Conservation (phyloP, 495 filamentous ascomycete genomes). For the Daldinia grandis region DNA sequence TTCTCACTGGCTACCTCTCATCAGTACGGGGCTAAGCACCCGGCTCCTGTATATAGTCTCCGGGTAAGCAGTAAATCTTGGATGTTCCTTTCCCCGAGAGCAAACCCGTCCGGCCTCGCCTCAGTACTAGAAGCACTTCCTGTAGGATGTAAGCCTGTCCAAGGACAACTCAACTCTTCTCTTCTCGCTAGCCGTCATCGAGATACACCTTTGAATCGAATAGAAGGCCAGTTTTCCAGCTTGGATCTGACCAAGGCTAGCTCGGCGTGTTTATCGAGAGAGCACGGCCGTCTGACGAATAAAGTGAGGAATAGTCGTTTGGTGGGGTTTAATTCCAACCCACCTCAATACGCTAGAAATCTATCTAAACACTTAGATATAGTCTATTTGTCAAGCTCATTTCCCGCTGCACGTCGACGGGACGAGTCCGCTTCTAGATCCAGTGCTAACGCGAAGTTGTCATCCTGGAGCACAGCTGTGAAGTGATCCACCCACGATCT, state of each 20-base stretch:
- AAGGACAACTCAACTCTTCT: not conserved
- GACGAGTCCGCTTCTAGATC: conserved; percentile 6
- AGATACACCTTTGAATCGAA: not conserved
- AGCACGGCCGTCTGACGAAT: conserved; percentile 6
- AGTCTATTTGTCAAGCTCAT: conserved; percentile 19
- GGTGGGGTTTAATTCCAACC: conserved; percentile 12
- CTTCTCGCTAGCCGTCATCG: conserved; percentile 2
- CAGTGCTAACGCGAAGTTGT: not conserved
- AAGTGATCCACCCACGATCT: conserved; percentile 15
- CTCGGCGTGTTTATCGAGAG: not conserved
- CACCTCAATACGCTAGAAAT: not conserved
- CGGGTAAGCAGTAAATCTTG: conserved; percentile 19
- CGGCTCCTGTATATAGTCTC: conserved; percentile 5
- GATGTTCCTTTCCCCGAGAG: conserved; percentile 7
- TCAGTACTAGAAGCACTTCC: not conserved
- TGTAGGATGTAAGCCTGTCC: conserved; percentile 4
- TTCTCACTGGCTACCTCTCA: not conserved
- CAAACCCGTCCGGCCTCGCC: conserved; percentile 6
- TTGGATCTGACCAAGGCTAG: conserved; percentile 5
- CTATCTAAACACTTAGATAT: conserved; percentile 1
- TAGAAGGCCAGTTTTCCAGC: not conserved
- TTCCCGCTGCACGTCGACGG: not conserved
- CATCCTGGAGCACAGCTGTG: conserved; percentile 14
- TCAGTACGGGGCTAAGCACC: conserved; percentile 7
- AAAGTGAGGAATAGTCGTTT: not conserved